Evolutionary conservation across 352 stramenopile species (phyloP).

Genomic region (Saprolegnia parasitica): DNA sequence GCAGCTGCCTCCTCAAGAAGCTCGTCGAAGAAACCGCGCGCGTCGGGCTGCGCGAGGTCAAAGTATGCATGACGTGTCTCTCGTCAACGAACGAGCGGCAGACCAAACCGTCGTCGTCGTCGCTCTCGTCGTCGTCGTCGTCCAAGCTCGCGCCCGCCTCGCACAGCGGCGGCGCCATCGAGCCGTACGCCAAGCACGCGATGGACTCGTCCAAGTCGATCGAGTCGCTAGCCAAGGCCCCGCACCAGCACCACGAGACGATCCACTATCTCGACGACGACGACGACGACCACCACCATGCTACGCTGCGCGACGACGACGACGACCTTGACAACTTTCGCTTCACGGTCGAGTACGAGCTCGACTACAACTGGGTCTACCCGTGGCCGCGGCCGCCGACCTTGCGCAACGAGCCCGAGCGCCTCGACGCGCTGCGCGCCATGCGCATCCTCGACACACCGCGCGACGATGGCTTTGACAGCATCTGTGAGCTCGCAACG

Average conservation of each 20-base stretch:
- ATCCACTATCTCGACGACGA: too few species aligned
- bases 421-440: conserved; percentile 59
- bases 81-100: not conserved
- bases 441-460: conserved; percentile 32
- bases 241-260: not conserved
- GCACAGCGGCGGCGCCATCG: not conserved
- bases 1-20: conserved; percentile 50
- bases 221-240: not conserved
- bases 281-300: not conserved
- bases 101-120: not conserved
- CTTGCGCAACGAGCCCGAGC: conserved; percentile 72
- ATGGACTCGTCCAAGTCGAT: conserved; percentile 15
- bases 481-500: not conserved
- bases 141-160: not conserved
- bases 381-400: conserved; percentile 78
- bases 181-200: conserved; percentile 4
- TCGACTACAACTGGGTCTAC: conserved; percentile 84
- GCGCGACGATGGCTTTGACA: conserved; percentile 9
- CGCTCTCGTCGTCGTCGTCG: conserved; percentile 7
- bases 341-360: conserved; percentile 43
- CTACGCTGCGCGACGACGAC: not conserved
- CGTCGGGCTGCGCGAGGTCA: conserved; percentile 14
- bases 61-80: conserved; percentile 9
- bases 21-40: conserved; percentile 3
- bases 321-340: not conserved